Evolutionary conservation across 192 early-diverging fungal genomes (phyloP), one percentile per base, ranked within the genome.

Genomic region (Coemansia sp.): DNA sequence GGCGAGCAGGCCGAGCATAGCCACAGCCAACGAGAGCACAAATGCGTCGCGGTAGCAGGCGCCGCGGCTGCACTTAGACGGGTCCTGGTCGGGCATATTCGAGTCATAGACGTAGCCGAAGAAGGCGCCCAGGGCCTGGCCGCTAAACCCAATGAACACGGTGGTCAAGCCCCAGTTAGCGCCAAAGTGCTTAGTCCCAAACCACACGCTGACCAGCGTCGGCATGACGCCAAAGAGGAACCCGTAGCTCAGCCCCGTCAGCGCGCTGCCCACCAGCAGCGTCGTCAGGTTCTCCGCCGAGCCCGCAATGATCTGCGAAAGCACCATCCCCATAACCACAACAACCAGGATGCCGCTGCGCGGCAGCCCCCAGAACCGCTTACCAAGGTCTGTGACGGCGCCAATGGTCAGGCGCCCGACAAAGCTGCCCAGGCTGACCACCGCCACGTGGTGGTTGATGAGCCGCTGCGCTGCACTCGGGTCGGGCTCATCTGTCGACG

Each of bases 41-140:
- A 84, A 84, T 3, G 82, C 77, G 17, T 64, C 64, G 36, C 68
- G 73, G 31, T 84, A 84, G 66, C 82, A 84, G 21, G 29, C 21
- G 21, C 82, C 82, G 8, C 46, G n/a, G 3, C 24, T n/a, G 44
- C 82, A 84, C 44, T 77, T 75, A n/a, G 77, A 50, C 53, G 77
- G 66, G 36, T 84, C 82, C 45, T 74, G 82, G 44, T 79, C 77
- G 0, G 82, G 82, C 56, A 84, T 24, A 48, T 84, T 84, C 41
- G 64, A 42, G 51, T 91, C 89, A 39, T 87, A 88, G 5, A 87
- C 65, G 33, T 67, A 83, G 34, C 89, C 89, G 69, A 89, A 89
- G 39, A 89, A 63, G 6, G 88, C 75, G 42, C 86, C 88, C 42
- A 86, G 85, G 6, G 69, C 48, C 57, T 89, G 88, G 17, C 87